Percentiles rank a stretch among this genome's conserved stretches.
Conservation (phyloP, 192 early-diverging fungal species). For the Backusella morwellensis region DNA sequence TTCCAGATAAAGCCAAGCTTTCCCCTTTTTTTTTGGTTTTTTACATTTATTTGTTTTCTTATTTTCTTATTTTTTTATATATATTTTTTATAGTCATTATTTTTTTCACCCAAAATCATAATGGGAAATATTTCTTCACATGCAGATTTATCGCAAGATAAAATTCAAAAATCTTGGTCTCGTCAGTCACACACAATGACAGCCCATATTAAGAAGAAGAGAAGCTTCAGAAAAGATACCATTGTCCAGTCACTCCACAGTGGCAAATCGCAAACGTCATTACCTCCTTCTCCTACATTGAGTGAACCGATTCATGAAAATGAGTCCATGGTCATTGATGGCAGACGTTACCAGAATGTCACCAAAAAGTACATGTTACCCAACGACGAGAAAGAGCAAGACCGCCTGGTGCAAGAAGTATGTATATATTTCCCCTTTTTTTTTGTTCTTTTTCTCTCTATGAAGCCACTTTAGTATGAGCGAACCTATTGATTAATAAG, state of each 20-base stretch:
- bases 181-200: background rate
- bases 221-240: background rate
- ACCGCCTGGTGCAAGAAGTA: slow-evolving; percentile 28
- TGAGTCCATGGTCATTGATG: background rate
- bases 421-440: background rate
- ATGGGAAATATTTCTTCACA: background rate
- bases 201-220: background rate
- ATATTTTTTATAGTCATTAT: background rate
- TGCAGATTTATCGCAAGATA: background rate
- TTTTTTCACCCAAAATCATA: background rate
- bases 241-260: background rate
- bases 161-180: background rate
- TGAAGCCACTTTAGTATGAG: no score
- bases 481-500: background rate
- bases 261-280: background rate
- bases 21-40: background rate
- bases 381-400: slow-evolving; percentile 29
- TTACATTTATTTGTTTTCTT: background rate
- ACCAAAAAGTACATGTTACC: slow-evolving; percentile 25
- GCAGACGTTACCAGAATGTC: slow-evolving; percentile 14
- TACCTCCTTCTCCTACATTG: background rate
- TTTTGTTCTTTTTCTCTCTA: no score
- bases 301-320: background rate
- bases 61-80: background rate
- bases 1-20: background rate